A percentile compares a stretch with the other conserved stretches of the same genome.
phyloP scores from a whole-genome alignment of 2,329 filamentous ascomycete species.

The Clarireedia monteithiana region DNA sequence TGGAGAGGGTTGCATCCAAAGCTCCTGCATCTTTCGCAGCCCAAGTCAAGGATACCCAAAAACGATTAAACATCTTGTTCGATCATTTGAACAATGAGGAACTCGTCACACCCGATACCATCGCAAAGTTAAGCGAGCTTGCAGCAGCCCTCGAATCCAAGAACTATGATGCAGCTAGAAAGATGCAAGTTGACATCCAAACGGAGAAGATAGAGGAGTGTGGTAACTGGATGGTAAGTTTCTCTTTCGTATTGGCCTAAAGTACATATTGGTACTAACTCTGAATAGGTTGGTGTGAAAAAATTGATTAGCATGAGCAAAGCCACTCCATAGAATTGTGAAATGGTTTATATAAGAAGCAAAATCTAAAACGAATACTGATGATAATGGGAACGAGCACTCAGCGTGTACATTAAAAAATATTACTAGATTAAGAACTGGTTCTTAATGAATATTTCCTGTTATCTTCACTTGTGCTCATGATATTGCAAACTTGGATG shows the following conservation, averaged over 20 bases:
- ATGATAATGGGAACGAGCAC: constrained; percentile 2
- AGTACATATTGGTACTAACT: constrained; percentile 34
- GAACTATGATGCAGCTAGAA: constrained; percentile 60
- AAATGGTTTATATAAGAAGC: neutral
- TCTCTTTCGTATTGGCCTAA: neutral
- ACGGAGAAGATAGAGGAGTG: constrained; percentile 72
- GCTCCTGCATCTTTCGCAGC: constrained; percentile 80
- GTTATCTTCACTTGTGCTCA: neutral
- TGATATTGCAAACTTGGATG: no score
- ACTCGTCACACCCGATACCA: constrained; percentile 71
- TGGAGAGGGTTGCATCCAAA: constrained; percentile 79
- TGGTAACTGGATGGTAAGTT: constrained; percentile 78
- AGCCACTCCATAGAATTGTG: constrained; percentile 45
- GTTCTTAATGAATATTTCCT: neutral
- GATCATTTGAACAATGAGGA: constrained; percentile 97
- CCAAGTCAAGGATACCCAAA: constrained; percentile 90
- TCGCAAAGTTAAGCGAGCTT: constrained; percentile 57
- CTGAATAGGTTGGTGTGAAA: constrained; percentile 61
- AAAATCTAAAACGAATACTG: neutral
- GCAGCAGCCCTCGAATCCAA: constrained; percentile 58
- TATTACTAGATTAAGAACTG: constrained; percentile 2
- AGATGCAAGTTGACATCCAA: constrained; percentile 67
- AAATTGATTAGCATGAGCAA: constrained; percentile 73
- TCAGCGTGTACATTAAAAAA: constrained; percentile 6
- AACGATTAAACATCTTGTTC: constrained; percentile 86